Evolutionary conservation across 2,329 filamentous ascomycete genomes (phyloP), one percentile per base, ranked within the genome.

Genomic region (Alternaria panax): DNA sequence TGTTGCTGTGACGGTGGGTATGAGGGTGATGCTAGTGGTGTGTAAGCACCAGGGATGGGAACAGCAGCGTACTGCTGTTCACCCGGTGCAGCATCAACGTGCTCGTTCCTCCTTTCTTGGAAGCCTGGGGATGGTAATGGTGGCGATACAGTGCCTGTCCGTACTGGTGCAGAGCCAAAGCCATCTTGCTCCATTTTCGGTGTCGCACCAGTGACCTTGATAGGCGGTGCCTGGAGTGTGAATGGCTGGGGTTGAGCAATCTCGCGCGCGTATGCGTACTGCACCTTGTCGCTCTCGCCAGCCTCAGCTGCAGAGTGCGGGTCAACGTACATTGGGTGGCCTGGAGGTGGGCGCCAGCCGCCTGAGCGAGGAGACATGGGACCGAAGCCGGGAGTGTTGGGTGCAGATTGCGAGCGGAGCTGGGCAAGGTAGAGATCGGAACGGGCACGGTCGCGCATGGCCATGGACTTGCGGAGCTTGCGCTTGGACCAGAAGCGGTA

Each of bases 401-500:
- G 94, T 5, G 93, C 93, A 25, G 93, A 96, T 81, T 98, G 93
- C 20, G 88, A 80, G 56, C 81, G 81, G 16, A 84, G 79, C 56
- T 84, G 82, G 16, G 82, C 93, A 64, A 98, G 92, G 83, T 98
- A 98, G 65, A 99, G 87, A 78, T 98, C 93, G 62, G 92, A 94
- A 64, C 95, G 91, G 66, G 95, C 95, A 75, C 92, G 91, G 84
- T 99, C 95, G 71, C 95, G 92, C 76, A 91, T 84, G 77, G 96
- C 91, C 95, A 99, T 99, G 64, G 93, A 93, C 86, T 97, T 98
- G 80, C 91, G 89, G 64, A 99, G 91, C 77, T 91, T 91, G 78
- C 92, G 91, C 86, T 98, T 99, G 68, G 91, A 93, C 87, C 93
- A 97, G 86, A 96, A 96, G 71, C 95, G 91, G 85, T 96, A 98